Base-by-base conservation (phyloP, 2,329 filamentous ascomycete species). In the Botrytis tulipae region DNA sequence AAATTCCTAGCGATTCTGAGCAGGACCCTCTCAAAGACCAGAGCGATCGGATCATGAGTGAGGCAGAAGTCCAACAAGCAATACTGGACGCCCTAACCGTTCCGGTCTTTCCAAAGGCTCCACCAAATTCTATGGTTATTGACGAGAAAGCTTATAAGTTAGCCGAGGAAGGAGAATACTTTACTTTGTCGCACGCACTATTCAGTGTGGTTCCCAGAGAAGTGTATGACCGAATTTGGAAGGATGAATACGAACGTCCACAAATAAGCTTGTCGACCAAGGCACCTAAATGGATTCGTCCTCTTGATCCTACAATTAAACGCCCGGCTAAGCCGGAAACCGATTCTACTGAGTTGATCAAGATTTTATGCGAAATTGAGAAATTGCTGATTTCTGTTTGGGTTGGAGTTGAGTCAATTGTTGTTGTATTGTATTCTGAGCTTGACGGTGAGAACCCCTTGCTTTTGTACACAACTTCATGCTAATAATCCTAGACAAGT, bases 361-460 rank as follows among this genome's bases (percentile, higher is more conserved):
- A 71, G 16, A 48, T 73, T 32, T 2, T 73, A 59, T 12, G 66
- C n/a, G 42, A 51, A 18, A n/a, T 73, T 14, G 72, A 73, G 46
- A 40, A 42, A 29, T 63, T 57, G 9, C 44, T 73, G 57, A 32
- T 73, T 20, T n/a, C 9, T 7, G 63, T 70, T 35, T 73, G 72
- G 72, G 20, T 20, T 63, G 66, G 35, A 40, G 67, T 73, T 12
- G 72, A 73, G 59, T 57, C 65, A 5, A 70, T 71, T 57, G 46
- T 70, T 35, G 37, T 73, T 54, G 29, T 63, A 29, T 37, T 44
- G 22, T 63, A 70, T 65, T 46, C 59, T 51, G 59, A 73, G 9
- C 6, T 70, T 18, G 42, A n/a, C 5, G 29, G 71, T 70, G 35
- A 42, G 59, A 46, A 46, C 20, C 4, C 51, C 18, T n/a, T 70